Conservation (phyloP, 2,329 filamentous ascomycete genomes). For the Alternaria consortialis region DNA sequence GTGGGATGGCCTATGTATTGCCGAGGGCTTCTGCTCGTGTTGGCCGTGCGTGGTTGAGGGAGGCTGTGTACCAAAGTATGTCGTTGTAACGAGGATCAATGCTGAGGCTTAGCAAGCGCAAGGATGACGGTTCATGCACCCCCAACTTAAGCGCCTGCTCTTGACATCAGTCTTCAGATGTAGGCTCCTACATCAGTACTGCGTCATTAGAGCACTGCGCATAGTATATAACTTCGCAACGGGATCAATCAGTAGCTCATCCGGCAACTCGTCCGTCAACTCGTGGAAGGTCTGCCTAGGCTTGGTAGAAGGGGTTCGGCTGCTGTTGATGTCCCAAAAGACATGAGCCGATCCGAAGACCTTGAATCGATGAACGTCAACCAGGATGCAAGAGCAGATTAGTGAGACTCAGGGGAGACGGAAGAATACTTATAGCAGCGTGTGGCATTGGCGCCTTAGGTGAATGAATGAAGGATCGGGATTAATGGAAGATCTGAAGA, state of each 20-base stretch:
- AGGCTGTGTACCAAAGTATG: too few relatives aligned
- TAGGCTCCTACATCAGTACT: neutral
- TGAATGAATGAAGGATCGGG: neutral
- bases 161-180: neutral
- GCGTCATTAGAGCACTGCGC: neutral
- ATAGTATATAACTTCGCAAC: neutral
- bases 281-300: neutral
- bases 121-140: too few relatives aligned
- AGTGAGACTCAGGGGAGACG: neutral
- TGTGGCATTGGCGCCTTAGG: neutral
- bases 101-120: too few relatives aligned
- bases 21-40: too few relatives aligned
- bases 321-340: slow-evolving; percentile 3
- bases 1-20: neutral
- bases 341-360: neutral
- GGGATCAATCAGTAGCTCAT: neutral
- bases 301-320: neutral
- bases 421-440: neutral
- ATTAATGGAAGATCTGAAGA: slow-evolving; percentile 4
- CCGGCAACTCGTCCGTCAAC: neutral
- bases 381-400: neutral
- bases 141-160: neutral
- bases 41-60: too few relatives aligned
- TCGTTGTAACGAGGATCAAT: too few relatives aligned
- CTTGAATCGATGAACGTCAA: neutral